phyloP scores from a whole-genome alignment of 139 green algal species.

The Dunaliella primolecta region DNA sequence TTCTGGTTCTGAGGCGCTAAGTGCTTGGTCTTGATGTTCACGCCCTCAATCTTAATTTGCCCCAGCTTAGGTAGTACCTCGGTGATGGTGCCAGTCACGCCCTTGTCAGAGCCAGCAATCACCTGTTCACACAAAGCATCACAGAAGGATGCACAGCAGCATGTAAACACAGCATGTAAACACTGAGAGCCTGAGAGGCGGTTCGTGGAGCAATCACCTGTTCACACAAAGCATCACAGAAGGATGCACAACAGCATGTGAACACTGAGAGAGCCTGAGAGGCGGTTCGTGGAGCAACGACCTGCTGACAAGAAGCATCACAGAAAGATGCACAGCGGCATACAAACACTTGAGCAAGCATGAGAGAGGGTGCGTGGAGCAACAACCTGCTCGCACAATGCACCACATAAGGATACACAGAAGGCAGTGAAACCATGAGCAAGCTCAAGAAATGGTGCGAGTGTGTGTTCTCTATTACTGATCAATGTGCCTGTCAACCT shows the following conservation, averaged over 20 bases:
- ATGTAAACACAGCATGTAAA: neutral
- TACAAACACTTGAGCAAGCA: neutral
- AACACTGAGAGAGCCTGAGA: neutral
- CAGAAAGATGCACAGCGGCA: neutral
- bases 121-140: conserved; percentile 73
- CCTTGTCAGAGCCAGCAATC: conserved; percentile 89
- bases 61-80: conserved; percentile 76
- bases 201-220: conserved; percentile 72
- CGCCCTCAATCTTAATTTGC: conserved; percentile 84
- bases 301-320: too few species aligned
- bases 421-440: too few species aligned
- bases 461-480: too few species aligned
- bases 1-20: conserved; percentile 71
- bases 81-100: conserved; percentile 82
- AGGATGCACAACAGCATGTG: neutral
- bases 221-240: too few species aligned
- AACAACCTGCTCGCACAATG: too few species aligned
- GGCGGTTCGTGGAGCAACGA: conserved; percentile 62
- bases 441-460: too few species aligned
- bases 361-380: neutral
- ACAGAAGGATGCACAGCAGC: neutral
- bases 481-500: too few species aligned
- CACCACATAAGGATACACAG: too few species aligned
- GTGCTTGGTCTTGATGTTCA: conserved; percentile 93
- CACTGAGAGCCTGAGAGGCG: neutral